Base-by-base conservation (phyloP, 257 asterid species). In the Oldenlandia corymbosa region DNA sequence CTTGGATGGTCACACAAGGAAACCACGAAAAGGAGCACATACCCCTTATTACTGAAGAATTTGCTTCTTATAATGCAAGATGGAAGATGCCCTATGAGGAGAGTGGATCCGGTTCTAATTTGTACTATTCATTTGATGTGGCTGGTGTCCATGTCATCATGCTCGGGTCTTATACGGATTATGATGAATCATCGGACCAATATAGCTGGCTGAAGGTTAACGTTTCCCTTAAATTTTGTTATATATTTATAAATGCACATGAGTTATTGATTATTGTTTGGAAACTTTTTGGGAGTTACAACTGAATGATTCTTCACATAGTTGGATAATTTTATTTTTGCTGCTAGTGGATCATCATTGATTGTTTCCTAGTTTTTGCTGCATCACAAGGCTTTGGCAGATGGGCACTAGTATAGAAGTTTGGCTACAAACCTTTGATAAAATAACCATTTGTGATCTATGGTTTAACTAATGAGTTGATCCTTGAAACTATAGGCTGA, bases 1-100 rank as follows among this genome's bases (percentile, higher is more conserved):
- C 99, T 2, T 93, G 99, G 99, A 93, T 93, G 99, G 99, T 93
- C 77, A 90, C 99, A 14, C 94, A 90, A 75, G 99, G 99, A 65
- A 90, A 93, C 79, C 99, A 85, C 56, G 97, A 89, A 75, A 74
- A 76, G 84, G 99, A 89, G 86, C 46, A 27, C 21, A 76, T 93
- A 58, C 94, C 80, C 1, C 31, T 85, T 7, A 5, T 93, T 36
- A 76, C 72, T 67, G 84, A 84, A 4, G 58, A 77, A 16, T 92
- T 92, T 68, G 60, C 65, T 41, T 75, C 99, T 14, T 93, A 84
- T 70, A 93, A 90, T 79, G 80, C 96, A 2, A 87, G 99, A 70
- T 92, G 99, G 99, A 89, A 81, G 83, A 92, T 92, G 99, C 96
- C 99, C 1, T 92, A 76, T 65, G 62, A 59, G 31, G 99, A 92